Evolutionary conservation across 345 rosid genomes (phyloP).

Genomic region (rapeseed (Brassica napus)): Da-Ae NC_063446.1:61062001-61062500

Average conservation of each 20-base stretch:
- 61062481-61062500: conserved; percentile 83
- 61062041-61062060: too few relatives aligned
- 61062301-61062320: conserved; percentile 72
- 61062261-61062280: conserved; percentile 98
- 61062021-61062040: too few relatives aligned
- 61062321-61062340: background rate
- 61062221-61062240: conserved; percentile 90
- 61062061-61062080: too few relatives aligned
- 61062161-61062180: too few relatives aligned
- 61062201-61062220: too few relatives aligned
- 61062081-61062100: too few relatives aligned
- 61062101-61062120: too few relatives aligned
- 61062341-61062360: background rate
- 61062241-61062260: conserved; percentile 93
- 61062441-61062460: conserved; percentile 67
- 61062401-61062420: conserved; percentile 83
- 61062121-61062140: too few relatives aligned
- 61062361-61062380: background rate
- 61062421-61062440: conserved; percentile 84
- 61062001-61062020: too few relatives aligned
- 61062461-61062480: conserved; percentile 87
- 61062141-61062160: too few relatives aligned
- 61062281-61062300: conserved; percentile 80
- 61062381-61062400: conserved; percentile 60
- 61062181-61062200: too few relatives aligned